Evolutionary conservation across 2,329 filamentous ascomycete species (phyloP), one percentile per base, ranked within the genome.

Genomic region (Arachnomyces sp.): DNA sequence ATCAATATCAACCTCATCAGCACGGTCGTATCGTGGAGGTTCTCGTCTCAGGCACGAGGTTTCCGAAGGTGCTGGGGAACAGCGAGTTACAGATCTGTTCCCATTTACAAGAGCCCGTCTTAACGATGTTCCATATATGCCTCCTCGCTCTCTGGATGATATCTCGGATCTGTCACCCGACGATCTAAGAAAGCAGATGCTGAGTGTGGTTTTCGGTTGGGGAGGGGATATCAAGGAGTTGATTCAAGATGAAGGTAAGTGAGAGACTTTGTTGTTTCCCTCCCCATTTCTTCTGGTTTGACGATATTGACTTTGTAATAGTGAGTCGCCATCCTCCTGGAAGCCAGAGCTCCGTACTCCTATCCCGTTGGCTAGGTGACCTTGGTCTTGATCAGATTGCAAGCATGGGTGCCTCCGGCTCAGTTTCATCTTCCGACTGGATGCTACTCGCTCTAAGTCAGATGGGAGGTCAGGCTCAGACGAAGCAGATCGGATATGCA

Each of bases 391-490:
- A 95, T 53, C 75, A 87, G 31, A 85, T 95, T 76, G 75, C 80
- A 8, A 79, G 85, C 2, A 85, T 82, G 68, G 67, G 80, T 29
- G 69, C 79, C 32, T 84, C 87, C 0, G 80, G 90, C 50, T 83
- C 86, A n/a, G 89, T 92, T 75, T 90, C 87, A 7, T 87, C 85
- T 2, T 86, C 86, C 0, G 92, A 96, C 62, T 98, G 92, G 92
- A 95, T 98, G 87, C 68, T 96, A 43, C 69, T 98, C 28, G 90
- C 92, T 8, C 66, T 98, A 38, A 94, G 86, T 56, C 85, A 86
- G 31, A 93, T 96, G 64, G 87, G 85, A 38, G 77, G 80, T 2
- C 72, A 79, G 45, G 73, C 78, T 29, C 87, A 87, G 1, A 86
- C 93, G 53, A 89, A 93, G 59, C 93, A 94, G 60, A 78, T 96